Evolutionary conservation across 2,329 filamentous ascomycete species (phyloP).

Genomic region (Onygenales sp.): DNA sequence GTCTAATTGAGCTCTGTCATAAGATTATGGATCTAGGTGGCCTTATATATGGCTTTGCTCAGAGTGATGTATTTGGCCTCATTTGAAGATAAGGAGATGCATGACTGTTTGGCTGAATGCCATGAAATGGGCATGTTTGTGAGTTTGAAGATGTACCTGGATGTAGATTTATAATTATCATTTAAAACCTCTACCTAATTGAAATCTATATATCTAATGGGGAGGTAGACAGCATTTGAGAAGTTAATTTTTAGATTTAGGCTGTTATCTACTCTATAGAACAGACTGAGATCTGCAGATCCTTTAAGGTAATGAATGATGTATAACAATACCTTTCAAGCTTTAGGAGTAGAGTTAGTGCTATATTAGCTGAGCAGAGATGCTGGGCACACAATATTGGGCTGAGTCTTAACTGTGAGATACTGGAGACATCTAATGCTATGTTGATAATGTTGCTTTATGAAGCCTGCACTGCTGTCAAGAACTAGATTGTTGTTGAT

Average conservation of each 20-base stretch:
- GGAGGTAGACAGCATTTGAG: no score
- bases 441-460: background rate
- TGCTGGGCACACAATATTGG: background rate
- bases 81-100: no score
- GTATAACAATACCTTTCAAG: background rate
- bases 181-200: no score
- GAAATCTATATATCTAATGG: no score
- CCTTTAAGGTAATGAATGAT: background rate
- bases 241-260: no score
- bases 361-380: background rate
- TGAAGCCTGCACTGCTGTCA: background rate
- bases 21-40: no score
- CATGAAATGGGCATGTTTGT: no score
- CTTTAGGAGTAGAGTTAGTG: background rate
- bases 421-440: background rate
- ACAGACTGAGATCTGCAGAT: background rate
- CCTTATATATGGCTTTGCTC: no score
- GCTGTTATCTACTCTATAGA: background rate
- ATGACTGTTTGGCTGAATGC: background rate
- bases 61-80: no score
- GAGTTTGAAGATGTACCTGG: no score
- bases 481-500: background rate
- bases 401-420: background rate
- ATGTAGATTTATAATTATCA: no score
- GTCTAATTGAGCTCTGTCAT: constrained; percentile 1